Evolutionary conservation across 2,329 filamentous ascomycete genomes (phyloP), one percentile per base, ranked within the genome.

Genomic region (Talaromyces piceae): DNA sequence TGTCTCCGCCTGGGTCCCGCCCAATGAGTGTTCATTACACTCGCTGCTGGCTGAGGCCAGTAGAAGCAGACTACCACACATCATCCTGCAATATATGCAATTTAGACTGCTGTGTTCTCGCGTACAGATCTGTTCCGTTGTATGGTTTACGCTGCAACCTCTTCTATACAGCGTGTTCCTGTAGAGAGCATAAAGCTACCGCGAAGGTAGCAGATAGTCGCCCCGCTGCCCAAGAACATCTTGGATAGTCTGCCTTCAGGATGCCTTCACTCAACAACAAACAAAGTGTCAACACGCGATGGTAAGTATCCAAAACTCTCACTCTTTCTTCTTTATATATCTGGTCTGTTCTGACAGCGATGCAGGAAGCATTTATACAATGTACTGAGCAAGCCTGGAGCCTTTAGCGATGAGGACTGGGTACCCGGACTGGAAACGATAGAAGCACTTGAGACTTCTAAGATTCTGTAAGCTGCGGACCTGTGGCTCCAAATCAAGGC

Each of bases 341-440:
- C n/a, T n/a, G n/a, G n/a, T n/a, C n/a, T n/a, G n/a, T n/a, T 18
- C 47, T 52, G 27, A 54, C n/a, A n/a, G 12, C 27, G 27, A 45
- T 47, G 16, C 47, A 94, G 90, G 90, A 84, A 82, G 68, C 85
- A 95, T 67, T 79, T 97, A 52, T 83, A 97, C 70, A 84, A 80
- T 56, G 83, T 96, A 57, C 79, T 95, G 51, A 83, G 78, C 53
- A 84, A 83, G 27, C 73, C 79, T 3, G 91, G 93, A 1, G 89
- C 93, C 1, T 95, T 88, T 67, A 91, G 87, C 28, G 86, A 91
- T 57, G 78, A 82, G 25, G 80, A 76, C 47, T 79, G 73, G 64
- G 67, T 73, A 8, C 74, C 75, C 45, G 78, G 73, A 51, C 71
- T 67, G 59, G 75, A 72, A 55, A 75, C 74, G 51, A 77, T 76